These are phyloP conservation scores for Musa troglodytarum DNA, from an alignment of 176 grass and related monocot genomes.

Conservation along the genomic window DNA sequence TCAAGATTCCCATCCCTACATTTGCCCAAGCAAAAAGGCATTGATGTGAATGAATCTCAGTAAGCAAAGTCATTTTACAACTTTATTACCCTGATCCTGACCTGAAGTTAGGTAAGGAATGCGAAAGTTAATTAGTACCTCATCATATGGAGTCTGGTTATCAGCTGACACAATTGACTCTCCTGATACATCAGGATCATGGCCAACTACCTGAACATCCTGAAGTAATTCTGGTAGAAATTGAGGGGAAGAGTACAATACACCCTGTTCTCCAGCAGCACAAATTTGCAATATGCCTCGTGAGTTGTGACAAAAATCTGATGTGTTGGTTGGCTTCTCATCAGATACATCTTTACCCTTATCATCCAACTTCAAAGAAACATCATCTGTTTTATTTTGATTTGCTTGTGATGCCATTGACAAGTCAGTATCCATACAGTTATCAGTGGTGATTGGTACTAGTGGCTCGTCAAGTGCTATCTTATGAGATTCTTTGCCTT, in stretches of 20 bases:
- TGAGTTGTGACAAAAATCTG: not conserved
- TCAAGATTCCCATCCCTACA: not conserved
- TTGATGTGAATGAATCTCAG: not conserved
- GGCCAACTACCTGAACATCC: not conserved
- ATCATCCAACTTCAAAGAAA: not conserved
- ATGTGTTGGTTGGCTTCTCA: not conserved
- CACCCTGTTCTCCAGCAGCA: not conserved
- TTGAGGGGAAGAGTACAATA: slow-evolving; percentile 10
- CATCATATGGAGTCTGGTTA: slow-evolving; percentile 19
- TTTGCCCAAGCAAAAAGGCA: not conserved
- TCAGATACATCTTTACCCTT: not conserved
- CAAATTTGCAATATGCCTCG: not conserved
- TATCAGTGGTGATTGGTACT: not conserved
- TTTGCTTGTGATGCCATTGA: not conserved
- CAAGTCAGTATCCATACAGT: not conserved
- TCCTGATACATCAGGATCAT: not conserved
- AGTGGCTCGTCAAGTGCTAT: slow-evolving; percentile 4
- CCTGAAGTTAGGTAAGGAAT: not conserved
- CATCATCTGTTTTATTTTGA: slow-evolving; percentile 4
- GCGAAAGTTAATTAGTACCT: not conserved
- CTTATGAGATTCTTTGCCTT: not conserved
- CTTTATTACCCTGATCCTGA: not conserved
- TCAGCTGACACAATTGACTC: slow-evolving; percentile 7
- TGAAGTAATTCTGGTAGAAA: slow-evolving; percentile 1
- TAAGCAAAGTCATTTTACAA: not conserved